Base-by-base conservation (phyloP, 495 filamentous ascomycete genomes). In the Umbilicaria muhlenbergii region DNA sequence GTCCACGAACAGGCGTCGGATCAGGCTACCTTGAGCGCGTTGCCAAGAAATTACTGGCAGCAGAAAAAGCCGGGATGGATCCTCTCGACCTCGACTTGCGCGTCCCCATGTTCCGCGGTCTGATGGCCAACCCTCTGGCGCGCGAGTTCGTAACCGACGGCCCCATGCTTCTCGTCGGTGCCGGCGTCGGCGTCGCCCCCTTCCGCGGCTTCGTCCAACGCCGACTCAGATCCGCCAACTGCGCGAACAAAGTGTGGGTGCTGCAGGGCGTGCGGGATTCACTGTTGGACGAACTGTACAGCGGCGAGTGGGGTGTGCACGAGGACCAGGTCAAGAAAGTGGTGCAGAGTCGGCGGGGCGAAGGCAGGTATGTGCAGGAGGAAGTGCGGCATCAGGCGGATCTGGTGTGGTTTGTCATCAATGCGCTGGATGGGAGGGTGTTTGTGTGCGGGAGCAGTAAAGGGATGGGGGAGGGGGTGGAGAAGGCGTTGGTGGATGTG, bases 231-330 rank as follows among this genome's bases (percentile, higher is more conserved):
- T 94, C 85, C 40, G 91, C 92, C 46, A 98, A 92, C 63, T 95
- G 91, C 59, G 88, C 86, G 38, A 98, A 96, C 67, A 98, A 98
- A 64, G 91, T 96, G 51, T 98, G 91, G 91, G 89, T 98, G 39
- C 75, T 98, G 35, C 91, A 98, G 62, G 91, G 91, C n/a, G 74
- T 96, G 24, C 81, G 91, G 2, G 91, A 98, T 61, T 83, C 81
- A 11, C 69, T 88, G 1, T 73, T 96, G 19, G 91, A 98, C 52
- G 91, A 98, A 66, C 70, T 98, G 11, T 98, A 98, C 65, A 81
- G 77, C 34, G 91, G 91, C 46, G 91, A 98, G 57, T 93, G 92
- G 79, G 91, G 91, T 46, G 85, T 91, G 7, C 79, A 94, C 45
- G 91, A 96, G 59, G 74, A 78, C 34, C 78, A 93, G 61, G 86